Base-by-base conservation (phyloP, 768 basidiomycete genomes). In the Boletellus ananas region DNA sequence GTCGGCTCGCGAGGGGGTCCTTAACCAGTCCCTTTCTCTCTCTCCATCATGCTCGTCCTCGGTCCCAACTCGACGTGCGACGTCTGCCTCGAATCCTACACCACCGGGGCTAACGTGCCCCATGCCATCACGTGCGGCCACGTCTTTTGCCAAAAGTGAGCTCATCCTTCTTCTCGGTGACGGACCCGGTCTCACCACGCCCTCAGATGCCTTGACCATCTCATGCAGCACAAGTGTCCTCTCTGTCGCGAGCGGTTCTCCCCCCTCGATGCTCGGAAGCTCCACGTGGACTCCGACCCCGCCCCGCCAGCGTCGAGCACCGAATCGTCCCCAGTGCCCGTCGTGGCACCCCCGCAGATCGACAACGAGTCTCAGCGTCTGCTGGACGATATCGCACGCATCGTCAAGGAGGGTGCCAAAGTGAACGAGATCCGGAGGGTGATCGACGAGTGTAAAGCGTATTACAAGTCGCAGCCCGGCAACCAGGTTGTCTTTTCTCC, bases 51-150 rank as follows among this genome's bases (percentile, higher is more conserved):
- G 88, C 77, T 89, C 59, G 79, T 77, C 65, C 64, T 86, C 64
- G 78, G 79, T 59, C 62, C 79, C 52, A 77, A 76, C 59, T 87
- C 87, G 59, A 72, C 74, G 43, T 90, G 87, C 76, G 87, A 89
- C 70, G 78, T 89, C 60, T 90, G 87, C 70, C 74, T 84, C 57
- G 86, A 89, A 57, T 66, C 70, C 29, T 88, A 84, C 63, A 73
- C 73, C 43, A 64, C 64, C 46, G 78, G 78, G 43, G 57, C 56
- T 40, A 82, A 79, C 62, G 73, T 76, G 8, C 85, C 86, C 44
- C 79, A 83, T 60, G 76, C 80, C 43, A 84, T 88, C 58, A 52
- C 74, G 42, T 90, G 87, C 53, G 87, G 87, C 16, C 86, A 89
- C 63, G 78, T 82, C 49, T 87, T 87, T 68, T 89, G 84, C 58